A percentile compares a stretch with the other conserved stretches of the same genome.
phyloP scores from a whole-genome alignment of 176 grass and related monocot genomes.

The Musa acuminata region DNA sequence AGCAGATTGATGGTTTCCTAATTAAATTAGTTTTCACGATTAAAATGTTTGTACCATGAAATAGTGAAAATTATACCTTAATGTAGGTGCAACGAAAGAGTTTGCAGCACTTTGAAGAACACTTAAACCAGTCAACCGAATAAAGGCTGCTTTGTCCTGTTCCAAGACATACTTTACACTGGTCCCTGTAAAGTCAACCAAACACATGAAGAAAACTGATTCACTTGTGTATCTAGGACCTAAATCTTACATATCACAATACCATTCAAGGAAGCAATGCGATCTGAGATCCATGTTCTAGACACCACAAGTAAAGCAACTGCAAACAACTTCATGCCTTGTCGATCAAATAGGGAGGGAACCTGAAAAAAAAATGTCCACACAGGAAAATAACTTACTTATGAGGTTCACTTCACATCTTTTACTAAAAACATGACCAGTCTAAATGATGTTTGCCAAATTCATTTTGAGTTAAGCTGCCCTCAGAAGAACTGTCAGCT shows the following conservation, averaged over 20 bases:
- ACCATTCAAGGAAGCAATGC: constrained; percentile 98
- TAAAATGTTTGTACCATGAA: too few relatives aligned
- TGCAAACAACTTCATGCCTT: constrained; percentile 85
- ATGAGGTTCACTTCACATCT: neutral
- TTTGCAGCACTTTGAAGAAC: constrained; percentile 93
- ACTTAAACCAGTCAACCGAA: constrained; percentile 82
- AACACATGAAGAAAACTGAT: constrained; percentile 32
- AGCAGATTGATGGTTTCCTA: too few relatives aligned
- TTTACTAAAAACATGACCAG: neutral
- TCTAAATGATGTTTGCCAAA: neutral
- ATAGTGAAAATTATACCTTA: constrained; percentile 38
- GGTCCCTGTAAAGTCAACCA: constrained; percentile 50
- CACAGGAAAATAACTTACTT: constrained; percentile 20
- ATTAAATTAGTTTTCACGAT: too few relatives aligned
- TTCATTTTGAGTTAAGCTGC: neutral
- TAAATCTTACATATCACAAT: constrained; percentile 21
- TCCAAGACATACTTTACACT: constrained; percentile 96
- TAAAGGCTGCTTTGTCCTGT: constrained; percentile 88
- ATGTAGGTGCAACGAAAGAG: constrained; percentile 87
- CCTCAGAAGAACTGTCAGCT: neutral
- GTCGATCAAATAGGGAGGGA: constrained; percentile 84
- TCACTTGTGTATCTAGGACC: constrained; percentile 17
- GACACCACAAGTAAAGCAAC: constrained; percentile 85
- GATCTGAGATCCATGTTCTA: constrained; percentile 92
- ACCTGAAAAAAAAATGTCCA: constrained; percentile 40